A percentile compares a stretch with the other conserved stretches of the same genome.
phyloP scores from a whole-genome alignment of 1,284 basidiomycete species.

The Trichosporon inkin region DNA sequence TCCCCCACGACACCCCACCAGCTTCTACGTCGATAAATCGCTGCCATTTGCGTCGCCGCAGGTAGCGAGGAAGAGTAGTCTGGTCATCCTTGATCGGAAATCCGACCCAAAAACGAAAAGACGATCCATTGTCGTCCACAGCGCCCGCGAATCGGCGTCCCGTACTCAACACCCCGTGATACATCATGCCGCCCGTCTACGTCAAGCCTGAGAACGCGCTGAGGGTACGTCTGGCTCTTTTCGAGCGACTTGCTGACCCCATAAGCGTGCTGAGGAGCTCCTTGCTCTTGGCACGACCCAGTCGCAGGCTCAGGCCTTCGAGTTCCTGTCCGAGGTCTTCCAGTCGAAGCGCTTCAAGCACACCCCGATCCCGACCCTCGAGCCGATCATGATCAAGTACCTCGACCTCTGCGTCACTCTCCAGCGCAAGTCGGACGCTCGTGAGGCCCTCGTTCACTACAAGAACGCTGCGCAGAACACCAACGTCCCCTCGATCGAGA shows the following conservation, averaged over 20 bases:
- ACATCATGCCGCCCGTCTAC: conserved; percentile 48
- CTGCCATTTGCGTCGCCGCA: conserved; percentile 20
- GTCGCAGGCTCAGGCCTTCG: conserved; percentile 49
- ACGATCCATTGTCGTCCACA: conserved; percentile 5
- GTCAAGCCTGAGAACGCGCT: conserved; percentile 52
- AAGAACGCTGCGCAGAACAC: conserved; percentile 95
- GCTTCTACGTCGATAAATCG: conserved; percentile 37
- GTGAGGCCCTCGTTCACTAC: conserved; percentile 87
- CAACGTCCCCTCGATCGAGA: conserved; percentile 85
- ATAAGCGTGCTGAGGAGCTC: conserved; percentile 50
- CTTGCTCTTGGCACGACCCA: conserved; percentile 48
- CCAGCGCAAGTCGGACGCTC: conserved; percentile 87
- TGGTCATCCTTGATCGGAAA: conserved; percentile 19
- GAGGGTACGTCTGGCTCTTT: conserved; percentile 36
- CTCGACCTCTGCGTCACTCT: conserved; percentile 94
- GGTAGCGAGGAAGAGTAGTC: conserved; percentile 38
- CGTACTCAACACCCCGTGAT: neutral
- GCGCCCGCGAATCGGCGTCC: neutral
- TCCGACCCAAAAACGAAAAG: conserved; percentile 7
- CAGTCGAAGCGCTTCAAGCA: conserved; percentile 81
- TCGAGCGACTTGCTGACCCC: neutral
- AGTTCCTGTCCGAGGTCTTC: conserved; percentile 50
- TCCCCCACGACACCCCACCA: conserved; percentile 15
- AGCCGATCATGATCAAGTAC: conserved; percentile 84
- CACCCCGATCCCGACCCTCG: conserved; percentile 80